Conservation (phyloP, 305 asterid species). For the Fraxinus xanthoxyloides region DNA sequence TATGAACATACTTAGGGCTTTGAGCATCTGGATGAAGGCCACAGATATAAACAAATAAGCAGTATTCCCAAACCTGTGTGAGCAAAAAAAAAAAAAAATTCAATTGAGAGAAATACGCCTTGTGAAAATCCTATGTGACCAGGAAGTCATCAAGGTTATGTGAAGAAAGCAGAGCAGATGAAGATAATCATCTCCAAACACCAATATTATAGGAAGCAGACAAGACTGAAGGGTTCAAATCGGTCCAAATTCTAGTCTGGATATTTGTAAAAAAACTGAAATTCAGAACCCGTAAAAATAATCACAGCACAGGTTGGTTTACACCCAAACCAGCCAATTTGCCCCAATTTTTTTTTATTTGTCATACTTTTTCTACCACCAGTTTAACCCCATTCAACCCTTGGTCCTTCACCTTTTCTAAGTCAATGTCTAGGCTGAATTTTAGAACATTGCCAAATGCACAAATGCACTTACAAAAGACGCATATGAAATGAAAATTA, state of each 20-base stretch:
- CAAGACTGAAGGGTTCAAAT: not conserved
- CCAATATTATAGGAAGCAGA: constrained; percentile 1
- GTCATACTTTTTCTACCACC: not conserved
- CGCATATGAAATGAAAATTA: not conserved
- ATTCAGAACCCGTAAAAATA: not conserved
- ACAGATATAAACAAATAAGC: constrained; percentile 88
- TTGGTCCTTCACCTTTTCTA: not conserved
- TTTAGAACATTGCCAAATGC: not conserved
- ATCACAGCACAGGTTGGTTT: not conserved
- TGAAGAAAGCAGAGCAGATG: not conserved
- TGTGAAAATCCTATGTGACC: constrained; percentile 4
- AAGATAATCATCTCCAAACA: not conserved
- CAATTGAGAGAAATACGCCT: constrained; percentile 13
- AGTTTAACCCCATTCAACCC: not conserved
- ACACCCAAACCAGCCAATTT: not conserved
- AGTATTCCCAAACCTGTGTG: constrained; percentile 85
- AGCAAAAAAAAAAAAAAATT: constrained; percentile 19
- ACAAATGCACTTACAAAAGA: not conserved
- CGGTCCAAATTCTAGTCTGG: not conserved
- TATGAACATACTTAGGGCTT: constrained; percentile 79
- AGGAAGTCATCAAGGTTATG: constrained; percentile 1
- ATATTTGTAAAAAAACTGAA: not conserved
- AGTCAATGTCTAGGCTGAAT: not conserved
- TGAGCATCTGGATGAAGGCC: constrained; percentile 99
- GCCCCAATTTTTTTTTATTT: not conserved